Percentiles rank a stretch among this genome's conserved stretches.
Conservation (phyloP, 2,329 filamentous ascomycete species). For the Clarireedia monteithiana region DNA sequence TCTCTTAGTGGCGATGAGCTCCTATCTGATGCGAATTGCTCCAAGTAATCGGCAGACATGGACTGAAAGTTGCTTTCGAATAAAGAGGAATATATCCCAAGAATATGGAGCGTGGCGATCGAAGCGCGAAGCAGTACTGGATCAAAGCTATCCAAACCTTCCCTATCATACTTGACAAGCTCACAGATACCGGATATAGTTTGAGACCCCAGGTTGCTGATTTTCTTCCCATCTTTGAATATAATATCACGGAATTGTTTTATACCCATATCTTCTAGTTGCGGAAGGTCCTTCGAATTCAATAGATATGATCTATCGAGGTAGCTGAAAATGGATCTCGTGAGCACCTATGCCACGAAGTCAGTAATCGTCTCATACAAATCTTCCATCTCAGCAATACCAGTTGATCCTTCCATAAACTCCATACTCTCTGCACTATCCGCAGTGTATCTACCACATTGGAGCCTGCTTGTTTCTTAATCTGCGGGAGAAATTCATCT, state of each 20-base stretch:
- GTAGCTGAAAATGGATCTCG: constrained; percentile 89
- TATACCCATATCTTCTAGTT: constrained; percentile 76
- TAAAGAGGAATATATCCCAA: constrained; percentile 67
- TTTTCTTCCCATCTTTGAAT: constrained; percentile 28
- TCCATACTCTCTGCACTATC: constrained; percentile 54
- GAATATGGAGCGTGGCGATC: constrained; percentile 76
- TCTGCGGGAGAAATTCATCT: constrained; percentile 44
- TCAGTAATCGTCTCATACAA: neutral
- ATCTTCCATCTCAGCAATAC: constrained; percentile 38
- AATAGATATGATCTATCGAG: constrained; percentile 85
- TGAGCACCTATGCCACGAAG: constrained; percentile 47
- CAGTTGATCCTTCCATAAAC: constrained; percentile 68
- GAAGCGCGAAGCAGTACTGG: constrained; percentile 61
- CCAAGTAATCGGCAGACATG: constrained; percentile 60
- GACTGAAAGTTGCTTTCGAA: constrained; percentile 74
- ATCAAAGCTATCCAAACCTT: constrained; percentile 48
- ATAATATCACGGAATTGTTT: constrained; percentile 61
- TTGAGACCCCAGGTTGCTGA: constrained; percentile 33
- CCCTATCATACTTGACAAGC: constrained; percentile 66
- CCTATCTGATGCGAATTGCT: constrained; percentile 59
- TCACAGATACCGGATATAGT: constrained; percentile 59
- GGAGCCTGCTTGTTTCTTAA: constrained; percentile 40
- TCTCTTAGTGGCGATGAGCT: constrained; percentile 57
- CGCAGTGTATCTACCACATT: constrained; percentile 58
- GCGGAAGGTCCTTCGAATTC: constrained; percentile 58